Conservation (phyloP, 2,329 filamentous ascomycete genomes). For the Cryphonectria radicalis region DNA sequence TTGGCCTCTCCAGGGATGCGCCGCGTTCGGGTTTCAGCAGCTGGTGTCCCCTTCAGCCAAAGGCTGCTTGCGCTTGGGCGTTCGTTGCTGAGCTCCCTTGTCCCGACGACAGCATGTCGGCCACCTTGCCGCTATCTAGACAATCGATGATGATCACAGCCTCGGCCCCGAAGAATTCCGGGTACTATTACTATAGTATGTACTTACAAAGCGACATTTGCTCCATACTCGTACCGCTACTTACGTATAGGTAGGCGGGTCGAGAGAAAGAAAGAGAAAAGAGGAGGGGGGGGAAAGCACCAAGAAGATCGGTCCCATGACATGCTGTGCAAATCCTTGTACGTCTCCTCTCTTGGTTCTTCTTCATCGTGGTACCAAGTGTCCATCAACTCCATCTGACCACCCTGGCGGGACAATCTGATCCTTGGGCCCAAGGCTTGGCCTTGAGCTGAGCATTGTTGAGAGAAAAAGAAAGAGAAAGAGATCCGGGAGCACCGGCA, state of each 20-base stretch:
- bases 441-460: not conserved
- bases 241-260: not conserved
- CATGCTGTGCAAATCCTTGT: not conserved
- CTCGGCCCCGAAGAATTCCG: not conserved
- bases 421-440: not conserved
- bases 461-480: not conserved
- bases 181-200: not conserved
- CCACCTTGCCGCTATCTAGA: not conserved
- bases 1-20: not conserved
- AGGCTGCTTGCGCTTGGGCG: not conserved
- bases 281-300: not conserved
- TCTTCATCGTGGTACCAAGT: not conserved
- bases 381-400: not conserved
- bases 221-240: not conserved
- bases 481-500: not conserved
- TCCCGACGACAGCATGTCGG: conserved; percentile 1
- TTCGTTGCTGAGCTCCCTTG: not conserved
- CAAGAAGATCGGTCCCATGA: not conserved
- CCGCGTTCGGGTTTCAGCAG: not conserved
- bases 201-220: too few relatives aligned
- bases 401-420: not conserved
- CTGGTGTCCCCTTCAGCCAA: not conserved
- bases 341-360: not conserved
- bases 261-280: not conserved
- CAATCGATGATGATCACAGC: not conserved